Evolutionary conservation across 2,329 filamentous ascomycete genomes (phyloP).

Genomic region (Pseudophaeomoniella oleicola): DNA sequence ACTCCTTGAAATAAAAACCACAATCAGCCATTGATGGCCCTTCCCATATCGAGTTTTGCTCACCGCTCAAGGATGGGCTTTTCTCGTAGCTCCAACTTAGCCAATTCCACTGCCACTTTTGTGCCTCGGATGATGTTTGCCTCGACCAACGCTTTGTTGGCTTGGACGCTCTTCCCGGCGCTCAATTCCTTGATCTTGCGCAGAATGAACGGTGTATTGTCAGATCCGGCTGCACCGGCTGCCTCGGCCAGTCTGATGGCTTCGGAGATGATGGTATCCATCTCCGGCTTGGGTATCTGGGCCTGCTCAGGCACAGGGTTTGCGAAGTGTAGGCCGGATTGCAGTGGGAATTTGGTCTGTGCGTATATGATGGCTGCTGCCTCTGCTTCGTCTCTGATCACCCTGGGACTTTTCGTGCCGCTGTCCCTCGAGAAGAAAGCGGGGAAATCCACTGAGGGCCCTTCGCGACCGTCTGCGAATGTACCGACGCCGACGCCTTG

Average conservation of each 20-base stretch:
- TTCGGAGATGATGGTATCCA: slow-evolving; percentile 53
- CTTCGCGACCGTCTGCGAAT: slow-evolving; percentile 67
- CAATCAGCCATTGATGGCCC: not conserved
- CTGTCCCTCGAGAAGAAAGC: slow-evolving; percentile 89
- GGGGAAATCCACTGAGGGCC: slow-evolving; percentile 61
- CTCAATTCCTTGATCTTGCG: slow-evolving; percentile 66
- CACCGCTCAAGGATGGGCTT: slow-evolving; percentile 19
- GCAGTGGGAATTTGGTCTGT: slow-evolving; percentile 56
- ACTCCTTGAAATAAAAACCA: no score
- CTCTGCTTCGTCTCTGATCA: slow-evolving; percentile 60
- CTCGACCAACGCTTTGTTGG: slow-evolving; percentile 58
- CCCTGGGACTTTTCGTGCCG: slow-evolving; percentile 61
- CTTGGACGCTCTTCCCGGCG: slow-evolving; percentile 52
- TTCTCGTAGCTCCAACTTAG: slow-evolving; percentile 33
- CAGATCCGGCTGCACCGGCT: slow-evolving; percentile 54
- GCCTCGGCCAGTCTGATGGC: slow-evolving; percentile 51
- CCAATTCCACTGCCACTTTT: slow-evolving; percentile 48
- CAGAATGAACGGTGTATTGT: slow-evolving; percentile 76
- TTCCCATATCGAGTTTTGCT: slow-evolving; percentile 14
- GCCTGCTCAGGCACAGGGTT: slow-evolving; percentile 66
- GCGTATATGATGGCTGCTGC: slow-evolving; percentile 81
- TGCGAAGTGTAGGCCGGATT: slow-evolving; percentile 72
- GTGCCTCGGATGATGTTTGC: slow-evolving; percentile 53
- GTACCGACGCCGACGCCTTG: slow-evolving; percentile 68
- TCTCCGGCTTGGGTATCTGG: slow-evolving; percentile 56